These are phyloP conservation scores for Pugionium dolabratum DNA, from an alignment of 345 rosid genomes.

Conservation along the genomic window DNA sequence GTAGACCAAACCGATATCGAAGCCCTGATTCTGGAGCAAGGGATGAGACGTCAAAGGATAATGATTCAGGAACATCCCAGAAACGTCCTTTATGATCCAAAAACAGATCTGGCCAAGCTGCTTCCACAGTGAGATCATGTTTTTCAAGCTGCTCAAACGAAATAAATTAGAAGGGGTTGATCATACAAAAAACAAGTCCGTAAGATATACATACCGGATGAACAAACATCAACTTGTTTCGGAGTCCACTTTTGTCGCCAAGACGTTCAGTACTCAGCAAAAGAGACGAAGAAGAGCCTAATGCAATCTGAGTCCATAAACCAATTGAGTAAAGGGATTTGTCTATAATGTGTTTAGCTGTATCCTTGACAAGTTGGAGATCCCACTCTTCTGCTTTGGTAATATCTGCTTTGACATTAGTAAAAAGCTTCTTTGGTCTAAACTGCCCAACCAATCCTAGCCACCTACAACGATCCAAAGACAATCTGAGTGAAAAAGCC, in stretches of 20 bases:
- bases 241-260: slow-evolving; percentile 55
- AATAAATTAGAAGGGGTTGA: slow-evolving; percentile 4
- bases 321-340: slow-evolving; percentile 74
- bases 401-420: slow-evolving; percentile 58
- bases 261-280: slow-evolving; percentile 55
- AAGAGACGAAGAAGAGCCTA: slow-evolving; percentile 51
- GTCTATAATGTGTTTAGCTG: slow-evolving; percentile 66
- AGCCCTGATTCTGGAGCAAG: slow-evolving; percentile 59
- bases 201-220: slow-evolving; percentile 53
- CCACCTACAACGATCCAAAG: slow-evolving; percentile 53
- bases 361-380: slow-evolving; percentile 48
- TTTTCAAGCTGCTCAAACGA: slow-evolving; percentile 56
- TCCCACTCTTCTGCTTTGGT: slow-evolving; percentile 56
- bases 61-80: slow-evolving; percentile 90
- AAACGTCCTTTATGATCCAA: slow-evolving; percentile 67
- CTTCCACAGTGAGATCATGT: slow-evolving; percentile 80
- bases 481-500: no score
- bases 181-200: background rate
- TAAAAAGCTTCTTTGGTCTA: slow-evolving; percentile 69
- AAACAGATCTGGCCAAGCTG: slow-evolving; percentile 83
- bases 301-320: slow-evolving; percentile 58
- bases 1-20: slow-evolving; percentile 67
- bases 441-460: slow-evolving; percentile 73
- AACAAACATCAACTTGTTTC: slow-evolving; percentile 65
- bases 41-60: slow-evolving; percentile 69